Evolutionary conservation across 2,329 filamentous ascomycete species (phyloP), one percentile per base, ranked within the genome.

Genomic region (Cladosporium colombiae): DNA sequence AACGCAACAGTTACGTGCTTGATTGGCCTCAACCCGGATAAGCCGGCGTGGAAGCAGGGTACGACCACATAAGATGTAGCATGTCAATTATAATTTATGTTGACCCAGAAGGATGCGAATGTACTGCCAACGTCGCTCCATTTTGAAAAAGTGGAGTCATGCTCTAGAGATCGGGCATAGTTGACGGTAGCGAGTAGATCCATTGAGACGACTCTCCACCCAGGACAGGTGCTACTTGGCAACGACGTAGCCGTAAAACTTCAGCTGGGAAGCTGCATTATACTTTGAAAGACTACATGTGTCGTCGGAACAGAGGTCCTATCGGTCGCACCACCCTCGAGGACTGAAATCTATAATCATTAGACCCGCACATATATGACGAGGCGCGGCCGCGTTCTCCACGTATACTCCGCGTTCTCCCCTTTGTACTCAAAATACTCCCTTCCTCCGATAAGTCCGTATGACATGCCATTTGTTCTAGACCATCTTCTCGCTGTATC

Each of bases 1-100:
- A 71, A 70, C 8, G 75, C 76, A 69, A 76, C 75, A 7, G 74
- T 77, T n/a, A 77, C 76, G 56, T 77, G 76, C 53, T 67, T 77
- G 8, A 69, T 77, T n/a, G 76, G 75, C 0, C 66, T 72, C 11
- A 65, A 68, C 61, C 70, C 68, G 13, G 70, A 69, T 66, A 66
- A 65, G 52, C 70, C 68, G 3, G 62, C 61, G 23, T 73, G 70
- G 71, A 65, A 67, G 50, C 69, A 68, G 62, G 21, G 13, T 18
- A 44, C 40, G 18, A 44, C 40, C 40, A 10, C 40, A 21, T 44
- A 5, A 44, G 8, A n/a, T 21, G 18, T 2, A 21, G 40, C 40
- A 44, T 44, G 37, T 40, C 18, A 21, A 44, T 21, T 23, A 25
- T 27, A 27, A 21, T 29, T 29, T 29, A 29, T 6, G 8, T 33